phyloP scores from a whole-genome alignment of 257 asterid genomes.

The Solanum etuberosum region DNA sequence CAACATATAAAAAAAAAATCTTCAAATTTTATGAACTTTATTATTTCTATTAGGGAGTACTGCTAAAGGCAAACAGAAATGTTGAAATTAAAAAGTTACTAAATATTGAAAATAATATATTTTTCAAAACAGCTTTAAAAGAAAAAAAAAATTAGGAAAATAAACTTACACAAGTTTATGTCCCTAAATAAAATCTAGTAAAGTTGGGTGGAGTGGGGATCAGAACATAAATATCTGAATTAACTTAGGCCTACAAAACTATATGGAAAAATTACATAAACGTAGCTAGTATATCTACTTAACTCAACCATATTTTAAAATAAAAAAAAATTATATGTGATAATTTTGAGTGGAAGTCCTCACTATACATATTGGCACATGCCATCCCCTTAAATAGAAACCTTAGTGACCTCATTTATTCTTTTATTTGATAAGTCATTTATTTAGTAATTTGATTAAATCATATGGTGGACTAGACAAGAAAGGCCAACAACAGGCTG shows the following conservation, averaged over 20 bases:
- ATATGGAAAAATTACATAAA: not conserved
- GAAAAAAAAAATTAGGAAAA: not conserved
- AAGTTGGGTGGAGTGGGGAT: not conserved
- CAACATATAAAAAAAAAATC: too few species aligned
- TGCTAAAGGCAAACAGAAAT: not conserved
- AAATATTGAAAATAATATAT: too few species aligned
- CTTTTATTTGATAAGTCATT: not conserved
- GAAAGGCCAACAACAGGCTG: slow-evolving; percentile 31
- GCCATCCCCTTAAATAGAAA: not conserved
- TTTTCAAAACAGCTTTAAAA: too few species aligned
- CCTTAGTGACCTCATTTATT: not conserved
- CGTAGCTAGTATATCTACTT: not conserved
- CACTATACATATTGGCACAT: not conserved
- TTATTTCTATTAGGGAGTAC: not conserved
- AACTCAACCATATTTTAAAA: not conserved
- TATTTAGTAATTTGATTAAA: not conserved
- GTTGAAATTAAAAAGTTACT: not conserved
- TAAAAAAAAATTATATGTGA: too few species aligned
- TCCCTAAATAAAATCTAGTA: not conserved
- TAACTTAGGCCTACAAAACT: not conserved
- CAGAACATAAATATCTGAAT: too few species aligned
- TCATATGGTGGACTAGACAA: not conserved
- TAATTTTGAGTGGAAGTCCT: not conserved
- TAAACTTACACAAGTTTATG: too few species aligned
- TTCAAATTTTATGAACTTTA: not conserved